phyloP scores from a whole-genome alignment of 1,139 yeast species.

The Magnusiomyces sp. region DNA sequence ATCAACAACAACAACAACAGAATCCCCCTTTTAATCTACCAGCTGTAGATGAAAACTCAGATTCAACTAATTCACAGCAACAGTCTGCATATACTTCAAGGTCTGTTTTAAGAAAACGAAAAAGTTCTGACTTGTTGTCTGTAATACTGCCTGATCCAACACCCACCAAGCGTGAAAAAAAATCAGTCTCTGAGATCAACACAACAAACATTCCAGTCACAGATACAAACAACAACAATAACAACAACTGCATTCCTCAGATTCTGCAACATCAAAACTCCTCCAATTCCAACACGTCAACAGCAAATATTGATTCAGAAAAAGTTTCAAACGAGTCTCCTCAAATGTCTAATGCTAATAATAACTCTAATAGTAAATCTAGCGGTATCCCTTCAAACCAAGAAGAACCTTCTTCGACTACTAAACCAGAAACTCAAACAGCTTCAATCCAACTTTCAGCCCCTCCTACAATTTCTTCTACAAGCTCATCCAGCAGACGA shows the following conservation, averaged over 20 bases:
- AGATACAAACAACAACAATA: constrained; percentile 6
- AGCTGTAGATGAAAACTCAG: not conserved
- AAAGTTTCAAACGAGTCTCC: too few species aligned
- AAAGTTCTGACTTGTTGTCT: not conserved
- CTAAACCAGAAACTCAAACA: not conserved
- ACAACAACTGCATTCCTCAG: constrained; percentile 3
- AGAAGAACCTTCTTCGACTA: not conserved
- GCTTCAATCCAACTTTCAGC: not conserved
- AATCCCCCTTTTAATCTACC: not conserved
- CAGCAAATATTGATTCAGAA: constrained; percentile 5
- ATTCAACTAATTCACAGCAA: not conserved
- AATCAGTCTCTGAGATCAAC: not conserved
- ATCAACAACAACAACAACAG: not conserved
- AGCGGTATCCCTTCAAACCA: not conserved
- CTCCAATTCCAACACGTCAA: constrained; percentile 6
- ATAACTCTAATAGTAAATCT: too few species aligned
- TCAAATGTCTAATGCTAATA: too few species aligned
- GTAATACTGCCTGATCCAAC: not conserved
- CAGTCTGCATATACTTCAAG: not conserved
- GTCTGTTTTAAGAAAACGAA: not conserved
- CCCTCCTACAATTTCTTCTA: not conserved
- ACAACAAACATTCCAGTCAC: not conserved
- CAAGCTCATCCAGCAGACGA: constrained; percentile 22
- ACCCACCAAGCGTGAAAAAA: not conserved
- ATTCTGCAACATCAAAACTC: constrained; percentile 5